A percentile compares a stretch with the other conserved stretches of the same genome.
Evolutionary conservation across 306 rosid species (phyloP).

Genomic region (Potentilla sterilis): DNA sequence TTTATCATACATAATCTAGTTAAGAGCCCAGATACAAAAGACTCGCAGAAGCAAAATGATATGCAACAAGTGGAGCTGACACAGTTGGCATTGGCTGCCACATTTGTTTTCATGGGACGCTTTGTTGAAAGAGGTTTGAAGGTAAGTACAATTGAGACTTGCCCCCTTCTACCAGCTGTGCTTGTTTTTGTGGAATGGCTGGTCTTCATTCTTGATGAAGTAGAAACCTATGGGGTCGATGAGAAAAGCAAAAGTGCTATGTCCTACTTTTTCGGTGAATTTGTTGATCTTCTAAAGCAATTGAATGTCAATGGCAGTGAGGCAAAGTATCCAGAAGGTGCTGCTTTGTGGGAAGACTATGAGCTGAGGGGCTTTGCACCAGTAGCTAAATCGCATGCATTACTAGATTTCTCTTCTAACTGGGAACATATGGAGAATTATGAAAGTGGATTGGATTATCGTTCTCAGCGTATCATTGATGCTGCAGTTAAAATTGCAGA

Average conservation of each 20-base stretch:
- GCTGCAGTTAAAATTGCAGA: slow-evolving; percentile 60
- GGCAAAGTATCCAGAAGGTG: slow-evolving; percentile 30
- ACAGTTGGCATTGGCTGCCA: slow-evolving; percentile 57
- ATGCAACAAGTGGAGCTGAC: slow-evolving; percentile 31
- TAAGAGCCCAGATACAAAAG: slow-evolving; percentile 31
- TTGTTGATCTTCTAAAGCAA: slow-evolving; percentile 47
- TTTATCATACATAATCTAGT: slow-evolving; percentile 52
- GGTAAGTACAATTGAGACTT: slow-evolving; percentile 38
- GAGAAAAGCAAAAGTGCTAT: slow-evolving; percentile 48
- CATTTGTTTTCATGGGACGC: slow-evolving; percentile 77
- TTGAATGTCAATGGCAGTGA: slow-evolving; percentile 31
- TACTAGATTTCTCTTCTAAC: slow-evolving; percentile 55
- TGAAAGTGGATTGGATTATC: slow-evolving; percentile 51
- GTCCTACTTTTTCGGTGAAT: slow-evolving; percentile 63
- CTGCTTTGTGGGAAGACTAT: slow-evolving; percentile 91
- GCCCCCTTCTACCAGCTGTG: slow-evolving; percentile 78
- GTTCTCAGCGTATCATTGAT: slow-evolving; percentile 54
- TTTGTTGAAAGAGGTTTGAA: slow-evolving; percentile 64
- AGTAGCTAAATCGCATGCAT: slow-evolving; percentile 43
- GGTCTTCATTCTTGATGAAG: slow-evolving; percentile 39
- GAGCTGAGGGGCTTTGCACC: slow-evolving; percentile 90
- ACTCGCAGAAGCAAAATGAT: slow-evolving; percentile 39
- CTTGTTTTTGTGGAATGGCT: slow-evolving; percentile 86
- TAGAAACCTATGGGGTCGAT: slow-evolving; percentile 40
- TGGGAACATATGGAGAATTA: slow-evolving; percentile 49